A percentile compares a stretch with the other conserved stretches of the same genome.
These are phyloP conservation scores for Amylostereum areolatum DNA, from an alignment of 1,284 basidiomycete genomes.

Conservation along the genomic window DNA sequence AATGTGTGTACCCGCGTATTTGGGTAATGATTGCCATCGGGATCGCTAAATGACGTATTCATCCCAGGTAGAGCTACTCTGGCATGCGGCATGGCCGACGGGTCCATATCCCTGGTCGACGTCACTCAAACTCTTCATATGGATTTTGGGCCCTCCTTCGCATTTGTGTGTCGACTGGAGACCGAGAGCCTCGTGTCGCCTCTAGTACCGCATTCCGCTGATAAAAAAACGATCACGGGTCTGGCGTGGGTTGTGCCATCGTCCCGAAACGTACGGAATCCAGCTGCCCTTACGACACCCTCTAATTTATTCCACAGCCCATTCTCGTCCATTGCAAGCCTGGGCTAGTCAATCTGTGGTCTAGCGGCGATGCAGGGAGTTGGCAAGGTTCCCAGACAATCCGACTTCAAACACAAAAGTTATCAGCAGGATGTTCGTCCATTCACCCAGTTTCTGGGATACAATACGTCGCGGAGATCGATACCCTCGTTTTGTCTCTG, in stretches of 20 bases:
- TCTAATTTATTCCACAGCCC: conserved; percentile 30
- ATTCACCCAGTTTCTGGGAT: conserved; percentile 54
- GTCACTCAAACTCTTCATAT: conserved; percentile 42
- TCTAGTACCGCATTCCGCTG: conserved; percentile 28
- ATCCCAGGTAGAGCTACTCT: conserved; percentile 44
- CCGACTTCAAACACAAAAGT: conserved; percentile 36
- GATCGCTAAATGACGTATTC: no score
- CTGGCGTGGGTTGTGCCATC: conserved; percentile 47
- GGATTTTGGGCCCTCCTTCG: conserved; percentile 7
- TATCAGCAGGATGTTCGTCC: conserved; percentile 52
- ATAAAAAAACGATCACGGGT: conserved; percentile 40
- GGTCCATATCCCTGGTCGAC: conserved; percentile 46
- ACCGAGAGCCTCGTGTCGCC: conserved; percentile 22
- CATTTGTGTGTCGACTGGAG: not conserved
- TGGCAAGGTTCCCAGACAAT: conserved; percentile 46
- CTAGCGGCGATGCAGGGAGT: conserved; percentile 17
- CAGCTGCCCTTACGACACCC: no score
- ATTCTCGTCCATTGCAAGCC: conserved; percentile 55
- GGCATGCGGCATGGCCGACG: conserved; percentile 56
- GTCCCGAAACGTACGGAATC: conserved; percentile 31
- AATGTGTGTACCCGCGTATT: no score
- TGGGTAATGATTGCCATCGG: no score
- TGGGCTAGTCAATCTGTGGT: conserved; percentile 53
- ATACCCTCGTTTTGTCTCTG: conserved; percentile 50
- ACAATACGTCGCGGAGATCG: conserved; percentile 39